Percentiles rank a stretch among this genome's conserved stretches.
These are phyloP conservation scores for Candida methanosorbosa DNA, from an alignment of 805 yeast species.

Conservation along the genomic window DNA sequence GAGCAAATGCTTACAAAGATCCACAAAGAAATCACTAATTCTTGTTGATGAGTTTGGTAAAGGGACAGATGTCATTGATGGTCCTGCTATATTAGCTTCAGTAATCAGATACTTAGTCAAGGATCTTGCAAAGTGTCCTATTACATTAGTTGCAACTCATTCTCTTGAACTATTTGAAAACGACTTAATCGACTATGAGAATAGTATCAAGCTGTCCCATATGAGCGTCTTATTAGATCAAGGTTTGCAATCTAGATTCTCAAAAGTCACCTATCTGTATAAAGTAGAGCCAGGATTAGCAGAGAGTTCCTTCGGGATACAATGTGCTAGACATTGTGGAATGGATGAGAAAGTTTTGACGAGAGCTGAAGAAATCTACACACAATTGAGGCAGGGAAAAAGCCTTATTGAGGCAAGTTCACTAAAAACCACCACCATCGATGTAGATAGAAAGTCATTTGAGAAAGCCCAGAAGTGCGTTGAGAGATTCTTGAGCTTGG, in stretches of 20 bases:
- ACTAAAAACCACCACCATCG: neutral
- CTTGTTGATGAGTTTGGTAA: conserved; percentile 48
- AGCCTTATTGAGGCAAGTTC: conserved; percentile 9
- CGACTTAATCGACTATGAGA: conserved; percentile 8
- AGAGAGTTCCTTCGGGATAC: conserved; percentile 27
- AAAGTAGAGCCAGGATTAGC: conserved; percentile 23
- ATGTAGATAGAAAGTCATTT: conserved; percentile 2
- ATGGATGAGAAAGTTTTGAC: conserved; percentile 19
- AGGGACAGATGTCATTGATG: conserved; percentile 40
- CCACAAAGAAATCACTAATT: conserved; percentile 33
- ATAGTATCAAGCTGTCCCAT: conserved; percentile 10
- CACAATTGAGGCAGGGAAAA: conserved; percentile 8
- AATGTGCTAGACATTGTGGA: conserved; percentile 33
- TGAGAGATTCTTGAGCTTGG: conserved; percentile 20
- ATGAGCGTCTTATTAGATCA: too few species aligned
- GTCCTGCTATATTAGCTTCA: conserved; percentile 35
- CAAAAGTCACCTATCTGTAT: conserved; percentile 24
- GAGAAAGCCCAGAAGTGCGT: conserved; percentile 6
- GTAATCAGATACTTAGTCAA: conserved; percentile 20
- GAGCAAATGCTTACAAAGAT: conserved; percentile 24
- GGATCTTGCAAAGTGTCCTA: conserved; percentile 13
- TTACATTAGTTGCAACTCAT: conserved; percentile 31
- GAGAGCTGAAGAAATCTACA: conserved; percentile 23
- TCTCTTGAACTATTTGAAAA: conserved; percentile 31
- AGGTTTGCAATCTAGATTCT: neutral